Conservation (phyloP, 495 filamentous ascomycete genomes). For the Lasiosphaeria miniovina region DNA sequence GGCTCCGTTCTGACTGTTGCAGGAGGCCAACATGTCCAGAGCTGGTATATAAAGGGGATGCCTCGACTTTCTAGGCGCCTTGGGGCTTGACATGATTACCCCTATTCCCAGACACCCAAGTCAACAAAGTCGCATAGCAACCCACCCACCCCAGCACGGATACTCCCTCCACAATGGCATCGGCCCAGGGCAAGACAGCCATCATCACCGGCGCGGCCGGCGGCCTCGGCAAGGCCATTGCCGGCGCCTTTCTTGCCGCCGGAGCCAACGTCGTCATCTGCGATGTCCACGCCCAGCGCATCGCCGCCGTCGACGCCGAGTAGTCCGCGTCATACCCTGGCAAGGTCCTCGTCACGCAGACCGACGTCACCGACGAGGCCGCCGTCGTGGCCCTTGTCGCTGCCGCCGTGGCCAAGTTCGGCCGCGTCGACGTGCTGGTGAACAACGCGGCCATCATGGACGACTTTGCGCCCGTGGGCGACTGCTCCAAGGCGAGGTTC, state of each 20-base stretch:
- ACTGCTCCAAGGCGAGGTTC: conserved; percentile 47
- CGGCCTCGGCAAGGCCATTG: conserved; percentile 43
- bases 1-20: too few relatives aligned
- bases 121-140: not conserved
- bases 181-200: conserved; percentile 35
- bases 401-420: conserved; percentile 34
- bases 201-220: conserved; percentile 45
- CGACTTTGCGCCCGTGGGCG: conserved; percentile 53
- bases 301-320: conserved; percentile 30
- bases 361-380: conserved; percentile 38
- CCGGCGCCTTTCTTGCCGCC: conserved; percentile 34
- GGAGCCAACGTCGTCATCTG: conserved; percentile 45
- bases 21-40: too few relatives aligned
- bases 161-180: conserved; percentile 15
- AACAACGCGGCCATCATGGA: conserved; percentile 55
- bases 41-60: too few relatives aligned
- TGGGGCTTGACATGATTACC: too few relatives aligned
- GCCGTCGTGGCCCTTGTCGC: conserved; percentile 35
- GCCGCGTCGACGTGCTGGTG: conserved; percentile 46
- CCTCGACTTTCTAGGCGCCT: too few relatives aligned
- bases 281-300: conserved; percentile 45
- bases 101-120: not conserved
- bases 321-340: conserved; percentile 23
- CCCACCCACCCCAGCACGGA: not conserved
- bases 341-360: conserved; percentile 29